These are phyloP conservation scores for Metschnikowia proteae DNA, from an alignment of 805 yeast species.

Conservation along the genomic window DNA sequence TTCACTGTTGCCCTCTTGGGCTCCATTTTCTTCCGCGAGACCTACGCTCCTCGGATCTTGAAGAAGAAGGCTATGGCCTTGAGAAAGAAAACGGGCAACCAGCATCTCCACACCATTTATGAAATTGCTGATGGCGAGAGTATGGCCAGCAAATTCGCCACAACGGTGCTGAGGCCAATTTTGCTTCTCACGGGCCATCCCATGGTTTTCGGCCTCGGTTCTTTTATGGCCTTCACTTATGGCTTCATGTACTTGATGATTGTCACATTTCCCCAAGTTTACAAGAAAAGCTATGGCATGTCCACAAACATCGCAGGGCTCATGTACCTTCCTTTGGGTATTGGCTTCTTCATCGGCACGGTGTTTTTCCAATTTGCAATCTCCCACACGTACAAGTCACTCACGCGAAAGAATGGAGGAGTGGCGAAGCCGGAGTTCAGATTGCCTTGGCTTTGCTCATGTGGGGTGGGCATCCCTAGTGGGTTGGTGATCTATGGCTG, in stretches of 20 bases:
- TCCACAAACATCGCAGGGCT: conserved; percentile 49
- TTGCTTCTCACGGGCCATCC: conserved; percentile 53
- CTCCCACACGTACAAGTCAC: conserved; percentile 34
- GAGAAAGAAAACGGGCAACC: conserved; percentile 53
- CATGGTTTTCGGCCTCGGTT: conserved; percentile 59
- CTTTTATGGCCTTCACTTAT: conserved; percentile 61
- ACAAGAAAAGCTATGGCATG: conserved; percentile 45
- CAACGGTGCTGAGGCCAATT: conserved; percentile 54
- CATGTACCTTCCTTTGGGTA: conserved; percentile 54
- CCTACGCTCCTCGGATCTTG: conserved; percentile 55
- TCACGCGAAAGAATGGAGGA: conserved; percentile 45
- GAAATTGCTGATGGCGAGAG: conserved; percentile 54
- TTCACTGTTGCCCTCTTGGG: conserved; percentile 43
- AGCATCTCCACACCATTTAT: conserved; percentile 54
- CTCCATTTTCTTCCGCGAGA: conserved; percentile 52
- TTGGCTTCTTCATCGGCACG: conserved; percentile 52
- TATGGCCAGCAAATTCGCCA: conserved; percentile 34
- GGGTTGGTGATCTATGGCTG: conserved; percentile 72
- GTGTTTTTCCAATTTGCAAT: conserved; percentile 45
- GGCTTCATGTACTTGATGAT: conserved; percentile 65
- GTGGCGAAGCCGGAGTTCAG: conserved; percentile 60
- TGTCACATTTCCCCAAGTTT: conserved; percentile 56
- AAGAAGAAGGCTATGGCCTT: conserved; percentile 43
- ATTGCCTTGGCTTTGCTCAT: conserved; percentile 46
- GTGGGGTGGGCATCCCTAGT: conserved; percentile 50